Conservation (phyloP, 1,284 basidiomycete species). For the Tylopilus sp. region DNA sequence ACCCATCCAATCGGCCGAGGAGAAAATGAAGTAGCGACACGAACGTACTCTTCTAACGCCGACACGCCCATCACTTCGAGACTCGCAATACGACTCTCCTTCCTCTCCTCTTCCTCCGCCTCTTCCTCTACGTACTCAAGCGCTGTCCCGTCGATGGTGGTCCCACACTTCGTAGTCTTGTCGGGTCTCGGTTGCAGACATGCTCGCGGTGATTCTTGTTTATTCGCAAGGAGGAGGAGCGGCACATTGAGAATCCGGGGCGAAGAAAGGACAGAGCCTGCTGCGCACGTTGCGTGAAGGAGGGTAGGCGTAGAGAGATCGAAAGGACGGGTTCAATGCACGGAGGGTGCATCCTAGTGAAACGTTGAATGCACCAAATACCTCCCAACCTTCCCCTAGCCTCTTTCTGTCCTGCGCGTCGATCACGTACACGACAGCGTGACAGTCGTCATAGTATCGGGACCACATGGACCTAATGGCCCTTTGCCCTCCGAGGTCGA, state of each 20-base stretch:
- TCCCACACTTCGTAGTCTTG: slow-evolving; percentile 90
- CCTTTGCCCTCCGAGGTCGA: slow-evolving; percentile 89
- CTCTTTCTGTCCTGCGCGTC: slow-evolving; percentile 86
- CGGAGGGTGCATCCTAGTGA: slow-evolving; percentile 1
- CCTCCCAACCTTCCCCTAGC: slow-evolving; percentile 88
- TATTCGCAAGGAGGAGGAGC: slow-evolving; percentile 86
- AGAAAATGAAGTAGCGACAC: background rate
- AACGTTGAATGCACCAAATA: slow-evolving; percentile 68
- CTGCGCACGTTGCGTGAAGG: background rate
- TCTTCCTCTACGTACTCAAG: slow-evolving; percentile 46
- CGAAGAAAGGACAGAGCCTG: slow-evolving; percentile 80
- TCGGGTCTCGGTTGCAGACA: slow-evolving; percentile 85
- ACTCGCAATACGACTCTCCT: slow-evolving; percentile 71
- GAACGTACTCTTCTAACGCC: slow-evolving; percentile 79
- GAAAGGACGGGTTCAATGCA: slow-evolving; percentile 10
- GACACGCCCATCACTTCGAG: slow-evolving; percentile 89
- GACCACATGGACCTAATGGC: slow-evolving; percentile 92
- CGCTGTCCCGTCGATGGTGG: slow-evolving; percentile 66
- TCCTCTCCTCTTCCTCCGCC: slow-evolving; percentile 47
- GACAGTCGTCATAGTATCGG: slow-evolving; percentile 90
- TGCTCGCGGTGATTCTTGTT: slow-evolving; percentile 80
- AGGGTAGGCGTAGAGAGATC: background rate
- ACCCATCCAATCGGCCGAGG: background rate
- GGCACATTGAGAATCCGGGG: slow-evolving; percentile 87
- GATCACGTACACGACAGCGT: slow-evolving; percentile 89